These are phyloP conservation scores for Litchi chinensis DNA, from an alignment of 345 rosid species.

Conservation along the genomic window DNA sequence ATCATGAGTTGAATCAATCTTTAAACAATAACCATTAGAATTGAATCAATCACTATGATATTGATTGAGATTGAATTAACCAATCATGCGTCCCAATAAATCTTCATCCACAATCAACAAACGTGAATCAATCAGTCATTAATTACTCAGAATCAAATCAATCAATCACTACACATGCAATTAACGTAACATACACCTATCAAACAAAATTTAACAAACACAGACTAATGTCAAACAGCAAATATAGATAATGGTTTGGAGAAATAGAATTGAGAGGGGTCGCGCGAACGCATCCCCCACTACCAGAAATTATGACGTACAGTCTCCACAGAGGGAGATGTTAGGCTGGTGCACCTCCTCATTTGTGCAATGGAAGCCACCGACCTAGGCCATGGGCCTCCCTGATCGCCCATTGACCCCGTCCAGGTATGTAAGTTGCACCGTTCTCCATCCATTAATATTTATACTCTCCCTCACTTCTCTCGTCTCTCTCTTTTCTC, in stretches of 20 bases:
- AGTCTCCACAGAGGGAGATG: constrained; percentile 28
- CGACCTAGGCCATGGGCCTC: constrained; percentile 27
- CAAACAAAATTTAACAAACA: no score
- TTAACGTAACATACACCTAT: no score
- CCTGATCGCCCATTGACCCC: constrained; percentile 36
- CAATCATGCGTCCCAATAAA: no score
- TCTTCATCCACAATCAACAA: no score
- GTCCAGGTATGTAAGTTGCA: constrained; percentile 25
- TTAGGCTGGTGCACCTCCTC: constrained; percentile 27
- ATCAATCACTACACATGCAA: no score
- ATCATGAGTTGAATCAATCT: no score
- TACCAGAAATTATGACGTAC: constrained; percentile 34
- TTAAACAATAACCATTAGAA: no score
- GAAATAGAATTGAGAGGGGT: constrained; percentile 10
- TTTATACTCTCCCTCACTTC: not conserved
- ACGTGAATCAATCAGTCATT: no score
- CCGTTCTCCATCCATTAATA: not conserved
- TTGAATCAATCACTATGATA: no score
- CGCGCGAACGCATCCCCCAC: constrained; percentile 34
- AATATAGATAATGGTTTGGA: not conserved
- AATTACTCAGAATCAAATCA: no score
- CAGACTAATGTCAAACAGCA: no score
- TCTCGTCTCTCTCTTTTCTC: not conserved
- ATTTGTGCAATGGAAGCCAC: constrained; percentile 28
- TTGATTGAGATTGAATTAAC: no score